Base-by-base conservation (phyloP, 2,329 filamentous ascomycete genomes). In the Arthrobotrys entomopaga region DNA sequence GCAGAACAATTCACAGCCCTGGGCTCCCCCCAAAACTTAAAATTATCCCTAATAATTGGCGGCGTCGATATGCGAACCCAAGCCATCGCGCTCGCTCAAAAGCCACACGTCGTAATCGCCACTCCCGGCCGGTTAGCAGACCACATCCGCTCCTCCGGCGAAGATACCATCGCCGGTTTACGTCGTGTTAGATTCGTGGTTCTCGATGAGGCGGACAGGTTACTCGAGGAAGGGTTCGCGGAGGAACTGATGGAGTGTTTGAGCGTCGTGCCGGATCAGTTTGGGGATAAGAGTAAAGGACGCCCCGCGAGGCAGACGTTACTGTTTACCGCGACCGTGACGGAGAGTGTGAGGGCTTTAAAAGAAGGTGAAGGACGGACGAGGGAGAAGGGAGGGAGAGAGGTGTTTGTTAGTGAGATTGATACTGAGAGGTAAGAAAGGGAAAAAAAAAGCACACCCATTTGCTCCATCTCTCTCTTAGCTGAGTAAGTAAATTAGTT, bases 1-100 rank as follows among this genome's bases (percentile, higher is more conserved):
- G 96, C 90, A 81, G 95, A 99, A 83, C 95, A 99, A 81, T 90
- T 98, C 83, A 92, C 92, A 80, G 95, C 95, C 13, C 92, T 99
- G 65, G 94, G 92, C 1, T 89, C 93, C 2, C 90, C 91, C 0
- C 92, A 97, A 79, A 91, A 89, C 66, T 87, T 99, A 77, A 97
- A 97, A 81, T 89, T 91, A 2, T 85, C 94, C 50, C 86, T 99
- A n/a, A 86, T 99, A 48, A 98, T 92, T 0, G 95, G 95, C 58
- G 95, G 95, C 42, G 88, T 91, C 29, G 94, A 99, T 80, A 97
- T 98, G 92, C 88, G 92, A 57, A 84, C 89, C 13, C 95, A 99
- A 82, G 94, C 95, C 7, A 90, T 96, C 76, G 90, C 90, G 15
- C 86, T 99, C 16, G 88, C 90, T 0, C 87, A 90, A 77, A 86